A percentile compares a stretch with the other conserved stretches of the same genome.
These are phyloP conservation scores for Kalaharituber pfeilii DNA, from an alignment of 2,329 filamentous ascomycete species.

Conservation along the genomic window DNA sequence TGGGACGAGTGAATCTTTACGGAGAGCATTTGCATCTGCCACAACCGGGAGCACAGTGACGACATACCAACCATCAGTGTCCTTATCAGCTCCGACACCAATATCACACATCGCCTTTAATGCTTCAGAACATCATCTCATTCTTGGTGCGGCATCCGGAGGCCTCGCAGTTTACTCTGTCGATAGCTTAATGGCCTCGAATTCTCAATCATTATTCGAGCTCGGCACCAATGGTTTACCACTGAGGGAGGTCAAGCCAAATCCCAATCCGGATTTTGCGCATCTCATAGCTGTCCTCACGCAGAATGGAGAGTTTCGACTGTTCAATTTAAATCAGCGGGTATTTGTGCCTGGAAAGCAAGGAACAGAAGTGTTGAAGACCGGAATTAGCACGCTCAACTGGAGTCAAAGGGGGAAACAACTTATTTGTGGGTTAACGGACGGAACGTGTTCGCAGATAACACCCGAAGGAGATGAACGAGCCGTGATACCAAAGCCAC, in stretches of 20 bases:
- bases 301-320: slow-evolving; percentile 58
- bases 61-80: slow-evolving; percentile 54
- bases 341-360: slow-evolving; percentile 40
- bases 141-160: slow-evolving; percentile 64
- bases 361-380: slow-evolving; percentile 47
- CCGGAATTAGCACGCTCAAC: slow-evolving; percentile 62
- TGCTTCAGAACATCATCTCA: slow-evolving; percentile 67
- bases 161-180: slow-evolving; percentile 73
- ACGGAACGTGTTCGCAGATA: slow-evolving; percentile 70
- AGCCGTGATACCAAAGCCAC: slow-evolving; percentile 61
- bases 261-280: slow-evolving; percentile 55
- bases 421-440: slow-evolving; percentile 63
- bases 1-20: slow-evolving; percentile 57
- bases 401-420: slow-evolving; percentile 95
- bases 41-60: slow-evolving; percentile 47
- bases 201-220: slow-evolving; percentile 50
- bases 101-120: slow-evolving; percentile 84
- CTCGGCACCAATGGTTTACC: slow-evolving; percentile 58
- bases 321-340: slow-evolving; percentile 60
- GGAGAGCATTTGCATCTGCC: slow-evolving; percentile 52
- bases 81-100: slow-evolving; percentile 52
- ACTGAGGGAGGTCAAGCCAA: slow-evolving; percentile 59
- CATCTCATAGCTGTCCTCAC: slow-evolving; percentile 69
- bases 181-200: slow-evolving; percentile 40
- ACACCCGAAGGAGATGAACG: slow-evolving; percentile 62